Evolutionary conservation across 306 rosid species (phyloP), one percentile per base, ranked within the genome.

Genomic region (Oxytropis ochrocephala): DNA sequence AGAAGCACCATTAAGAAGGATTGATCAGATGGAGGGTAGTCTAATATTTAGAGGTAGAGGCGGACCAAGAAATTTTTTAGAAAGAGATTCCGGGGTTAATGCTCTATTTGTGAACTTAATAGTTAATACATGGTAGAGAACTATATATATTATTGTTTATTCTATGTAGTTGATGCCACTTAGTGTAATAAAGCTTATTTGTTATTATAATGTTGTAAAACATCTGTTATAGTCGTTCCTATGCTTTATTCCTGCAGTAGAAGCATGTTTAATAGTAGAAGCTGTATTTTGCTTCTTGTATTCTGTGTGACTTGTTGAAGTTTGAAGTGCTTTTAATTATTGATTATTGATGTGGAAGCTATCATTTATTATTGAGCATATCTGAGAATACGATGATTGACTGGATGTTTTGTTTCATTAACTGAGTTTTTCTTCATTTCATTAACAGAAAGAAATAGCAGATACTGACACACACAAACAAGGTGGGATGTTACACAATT

Each of bases 401-500:
- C 47, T 76, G 59, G 32, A 44, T 46, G 36, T 64, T 41, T 44
- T 57, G 50, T 53, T 81, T 58, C 36, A 19, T 77, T 62, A 44
- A 64, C 39, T 10, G 11, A 52, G 54, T 70, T 64, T 64, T 29
- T 16, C 18, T 33, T 30, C 56, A 53, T 73, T 57, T 77, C 17
- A 16, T 87, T 67, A 53, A 75, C 90, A 95, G 99, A 90, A 78
- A 36, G 93, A 86, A 75, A 67, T 74, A 62, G 81, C 64, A 18
- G 96, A 86, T 42, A 41, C 84, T 48, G 91, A 86, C 38, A 30
- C 73, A 36, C 83, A 81, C 14, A 74, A 24, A 46, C 77, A 87
- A 77, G 84, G 63, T 18, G 96, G 75, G 58, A 38, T 57, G 0
- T 67, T 73, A 53, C 82, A 76, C 44, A 79, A 60, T 70, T 82